Evolutionary conservation across 441 rosid species (phyloP), one percentile per base, ranked within the genome.

Genomic region (Pelargonium fulgidum): DNA sequence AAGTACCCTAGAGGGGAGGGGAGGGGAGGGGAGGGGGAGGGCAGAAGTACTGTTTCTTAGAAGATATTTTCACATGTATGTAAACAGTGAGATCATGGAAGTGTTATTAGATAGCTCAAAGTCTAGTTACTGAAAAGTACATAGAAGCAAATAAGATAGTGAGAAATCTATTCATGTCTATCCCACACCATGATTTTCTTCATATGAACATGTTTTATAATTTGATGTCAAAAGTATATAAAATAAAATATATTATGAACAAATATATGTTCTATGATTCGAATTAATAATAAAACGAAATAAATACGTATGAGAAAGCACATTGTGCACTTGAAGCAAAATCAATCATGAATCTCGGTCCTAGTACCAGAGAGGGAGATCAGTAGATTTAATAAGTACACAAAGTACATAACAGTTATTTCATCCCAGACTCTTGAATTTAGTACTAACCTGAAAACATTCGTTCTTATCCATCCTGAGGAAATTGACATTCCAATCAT

Each of bases 271-370:
- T 47, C n/a, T 47, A 47, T 47, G 52, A 14, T 47, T 47, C 9
- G 14, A 12, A 1, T 47, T 47, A 47, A 10, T 10, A 11, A 47
- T n/a, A 58, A 20, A 58, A 17, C 17, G 26, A 26, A 58, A 19
- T 4, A 3, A 17, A 58, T 58, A 17, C 6, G 62, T 17, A 58
- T 58, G 2, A 58, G 11, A 58, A 20, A 58, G 26, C 17, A 58
- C 62, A 58, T 11, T 13, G 26, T 58, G 5, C 62, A 19, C 9
- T 7, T 58, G 62, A 58, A 20, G 62, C 26, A 58, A 58, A 58
- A 58, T 8, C 19, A 8, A 58, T 29, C 29, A 58, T 58, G 62
- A 19, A 58, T 58, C 58, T 50, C 58, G 16, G 62, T 58, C 62
- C 7, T 58, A 58, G 62, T 58, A 19, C 62, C 3, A 11, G 19